Base-by-base conservation (phyloP, 257 asterid species). In the Plantago ovata region DNA sequence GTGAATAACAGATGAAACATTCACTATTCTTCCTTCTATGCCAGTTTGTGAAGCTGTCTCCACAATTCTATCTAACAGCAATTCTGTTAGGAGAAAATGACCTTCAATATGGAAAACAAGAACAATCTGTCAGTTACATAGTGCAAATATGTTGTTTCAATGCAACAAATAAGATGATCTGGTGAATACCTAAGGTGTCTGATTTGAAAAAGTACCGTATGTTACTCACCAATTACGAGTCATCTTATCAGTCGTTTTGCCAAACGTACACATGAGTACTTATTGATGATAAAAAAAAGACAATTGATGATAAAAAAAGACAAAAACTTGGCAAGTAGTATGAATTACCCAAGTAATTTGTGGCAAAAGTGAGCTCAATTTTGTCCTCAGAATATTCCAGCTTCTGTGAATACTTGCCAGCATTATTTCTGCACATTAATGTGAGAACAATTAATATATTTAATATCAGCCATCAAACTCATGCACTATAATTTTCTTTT, bases 361-460 rank as follows among this genome's bases (percentile, higher is more conserved):
- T 87, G 72, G 98, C 96, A 78, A 87, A 85, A 67, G 96, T 91
- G 64, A 83, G 86, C 93, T 87, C 98, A 71, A 83, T 75, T 74
- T 91, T 87, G 62, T 91, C 95, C 72, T 91, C 96, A 58, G 98
- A 91, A 61, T 72, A 88, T 62, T 91, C 96, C 80, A 87, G 68
- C 73, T 83, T 87, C 15, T 70, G 91, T 52, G 98, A 85, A 67
- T 85, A 91, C 65, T 87, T 91, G 72, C 98, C 98, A 50, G 98
- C 98, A 83, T 91, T 91, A 56, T 91, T 91, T 91, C 98, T 91
- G 90, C 85, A 72, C 60, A 60, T 14, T 23, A n/a, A n/a, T n/a
- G 58, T 21, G 23, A n/a, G 24, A 38, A 56, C 50, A 28, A 4
- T 28, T 55, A 28, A 4, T 28, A 3, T 28, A n/a, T 28, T 56